phyloP scores from a whole-genome alignment of 306 rosid genomes.

The Calophaca sinica region DNA sequence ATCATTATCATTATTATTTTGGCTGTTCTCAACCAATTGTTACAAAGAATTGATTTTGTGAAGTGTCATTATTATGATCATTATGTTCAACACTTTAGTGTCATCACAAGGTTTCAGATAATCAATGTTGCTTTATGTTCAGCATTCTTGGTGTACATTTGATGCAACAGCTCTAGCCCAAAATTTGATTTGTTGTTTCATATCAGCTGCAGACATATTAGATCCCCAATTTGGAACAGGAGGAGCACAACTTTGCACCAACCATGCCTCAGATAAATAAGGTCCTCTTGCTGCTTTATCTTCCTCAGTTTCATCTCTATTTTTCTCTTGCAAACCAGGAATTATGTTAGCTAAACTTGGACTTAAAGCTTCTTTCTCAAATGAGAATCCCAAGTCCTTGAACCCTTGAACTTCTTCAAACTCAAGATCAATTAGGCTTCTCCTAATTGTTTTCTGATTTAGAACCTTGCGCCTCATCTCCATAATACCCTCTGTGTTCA shows the following conservation, averaged over 20 bases:
- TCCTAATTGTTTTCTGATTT: constrained; percentile 58
- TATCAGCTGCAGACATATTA: constrained; percentile 60
- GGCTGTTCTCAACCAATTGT: constrained; percentile 17
- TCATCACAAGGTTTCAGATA: neutral
- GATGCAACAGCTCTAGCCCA: constrained; percentile 96
- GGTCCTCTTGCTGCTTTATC: constrained; percentile 67
- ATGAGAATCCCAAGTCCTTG: constrained; percentile 89
- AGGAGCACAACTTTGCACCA: constrained; percentile 64
- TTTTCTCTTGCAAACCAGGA: constrained; percentile 82
- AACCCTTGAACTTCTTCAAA: constrained; percentile 90
- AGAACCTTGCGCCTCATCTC: constrained; percentile 56
- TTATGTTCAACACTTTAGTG: constrained; percentile 12
- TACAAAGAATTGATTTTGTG: constrained; percentile 39
- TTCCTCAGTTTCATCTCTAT: constrained; percentile 55
- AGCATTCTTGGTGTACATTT: constrained; percentile 67
- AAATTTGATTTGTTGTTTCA: constrained; percentile 82
- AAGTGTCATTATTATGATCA: constrained; percentile 31
- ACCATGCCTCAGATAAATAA: constrained; percentile 92
- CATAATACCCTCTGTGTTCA: constrained; percentile 52
- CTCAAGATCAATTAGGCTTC: constrained; percentile 81
- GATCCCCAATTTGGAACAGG: constrained; percentile 68
- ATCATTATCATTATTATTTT: neutral
- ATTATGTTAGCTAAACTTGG: constrained; percentile 75
- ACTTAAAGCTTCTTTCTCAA: constrained; percentile 67
- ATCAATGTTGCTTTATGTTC: constrained; percentile 8